Conservation (phyloP, 2,329 filamentous ascomycete genomes). For the Colletotrichum navitas region DNA sequence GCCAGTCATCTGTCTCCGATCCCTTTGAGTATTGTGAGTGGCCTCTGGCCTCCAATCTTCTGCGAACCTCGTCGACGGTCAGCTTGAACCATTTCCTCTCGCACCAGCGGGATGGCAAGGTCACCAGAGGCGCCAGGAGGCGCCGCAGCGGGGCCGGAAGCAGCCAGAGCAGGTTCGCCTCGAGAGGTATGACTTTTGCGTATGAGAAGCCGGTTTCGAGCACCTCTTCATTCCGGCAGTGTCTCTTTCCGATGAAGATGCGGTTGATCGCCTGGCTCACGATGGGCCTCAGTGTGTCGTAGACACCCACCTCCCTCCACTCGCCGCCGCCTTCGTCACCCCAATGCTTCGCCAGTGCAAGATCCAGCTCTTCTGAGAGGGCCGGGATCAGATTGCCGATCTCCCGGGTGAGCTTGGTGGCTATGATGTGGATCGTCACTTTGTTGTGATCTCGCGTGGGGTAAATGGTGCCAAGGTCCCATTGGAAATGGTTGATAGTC, state of each 20-base stretch:
- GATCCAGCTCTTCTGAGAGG: conserved; percentile 14
- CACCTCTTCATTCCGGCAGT: conserved; percentile 18
- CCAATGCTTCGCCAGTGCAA: conserved; percentile 18
- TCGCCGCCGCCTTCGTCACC: neutral
- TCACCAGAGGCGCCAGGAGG: conserved; percentile 17
- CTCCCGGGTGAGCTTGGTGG: conserved; percentile 20
- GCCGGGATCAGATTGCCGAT: conserved; percentile 24
- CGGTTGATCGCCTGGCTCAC: conserved; percentile 25
- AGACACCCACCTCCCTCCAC: conserved; percentile 21
- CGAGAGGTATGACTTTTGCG: conserved; percentile 23
- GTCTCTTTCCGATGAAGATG: conserved; percentile 20
- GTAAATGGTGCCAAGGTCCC: neutral
- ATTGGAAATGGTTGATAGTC: conserved; percentile 11
- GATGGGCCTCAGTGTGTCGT: conserved; percentile 12
- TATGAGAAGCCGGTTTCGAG: conserved; percentile 21
- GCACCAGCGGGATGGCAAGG: conserved; percentile 18
- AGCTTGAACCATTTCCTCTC: conserved; percentile 24
- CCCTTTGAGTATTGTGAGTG: neutral
- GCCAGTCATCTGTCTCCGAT: neutral
- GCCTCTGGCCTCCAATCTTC: conserved; percentile 1
- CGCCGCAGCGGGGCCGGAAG: conserved; percentile 18
- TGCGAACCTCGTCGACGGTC: conserved; percentile 17
- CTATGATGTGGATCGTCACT: conserved; percentile 16
- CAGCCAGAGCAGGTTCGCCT: conserved; percentile 26
- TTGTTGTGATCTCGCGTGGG: conserved; percentile 24